Base-by-base conservation (phyloP, 2,329 filamentous ascomycete species). In the Aspergillus caelatus region DNA sequence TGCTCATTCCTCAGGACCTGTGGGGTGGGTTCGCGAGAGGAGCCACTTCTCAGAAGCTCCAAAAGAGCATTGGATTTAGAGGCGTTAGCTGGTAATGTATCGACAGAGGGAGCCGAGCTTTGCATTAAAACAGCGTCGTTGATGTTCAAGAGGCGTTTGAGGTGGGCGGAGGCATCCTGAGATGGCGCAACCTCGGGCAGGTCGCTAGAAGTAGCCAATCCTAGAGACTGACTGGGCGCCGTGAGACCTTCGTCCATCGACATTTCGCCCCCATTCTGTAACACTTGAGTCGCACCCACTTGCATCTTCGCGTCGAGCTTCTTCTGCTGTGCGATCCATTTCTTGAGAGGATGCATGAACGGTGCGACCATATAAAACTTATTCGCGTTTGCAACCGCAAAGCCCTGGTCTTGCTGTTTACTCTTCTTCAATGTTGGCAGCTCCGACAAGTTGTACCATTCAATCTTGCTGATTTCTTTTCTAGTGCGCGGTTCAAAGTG, bases 351-450 rank as follows among this genome's bases (percentile, higher is more conserved):
- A 1, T 88, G 88, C 60, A 98, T 83, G 74, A 99, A 99, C 0
- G 94, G 94, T 0, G 93, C 93, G 21, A 99, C 95, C 92, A 98
- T 97, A 79, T 97, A 99, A 76, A 97, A 98, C 74, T 94, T 97
- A 77, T 92, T 93, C 46, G 89, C 88, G 70, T 90, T 92, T 3
- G 84, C 79, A 16, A 81, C 80, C 14, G 87, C 79, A 34, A 80
- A 79, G 14, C 86, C 83, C 41, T 85, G 83, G 57, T 89, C 85
- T 53, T 87, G 84, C n/a, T 88, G 84, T 74, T 90, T 93, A 69
- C 84, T 88, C 76, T 91, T 91, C 61, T 89, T 88, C 71, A 92
- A 89, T 0, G 91, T 92, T 0, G 95, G 94, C 30, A 99, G 85
- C 65, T 97, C 93, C 0, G 91, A 91, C 46, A 99, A 82, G 70